Base-by-base conservation (phyloP, 106 monocot genomes). In the Dioscorea dumetorum region DNA sequence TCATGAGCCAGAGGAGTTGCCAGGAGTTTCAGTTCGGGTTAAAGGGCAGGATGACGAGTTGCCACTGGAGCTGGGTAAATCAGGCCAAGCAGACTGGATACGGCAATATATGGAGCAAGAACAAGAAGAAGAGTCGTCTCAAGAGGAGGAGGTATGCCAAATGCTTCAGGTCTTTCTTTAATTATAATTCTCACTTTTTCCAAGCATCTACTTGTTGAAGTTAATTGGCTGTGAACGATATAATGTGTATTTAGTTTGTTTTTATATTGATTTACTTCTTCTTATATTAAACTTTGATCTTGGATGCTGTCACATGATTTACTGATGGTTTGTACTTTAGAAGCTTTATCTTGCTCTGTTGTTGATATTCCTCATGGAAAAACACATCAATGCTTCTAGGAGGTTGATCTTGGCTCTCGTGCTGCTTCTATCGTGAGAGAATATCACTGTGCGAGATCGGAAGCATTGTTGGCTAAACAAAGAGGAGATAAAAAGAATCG, bases 1-100 rank as follows among this genome's bases (percentile, higher is more conserved):
- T 57, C 82, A 77, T 48, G 24, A 60, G 20, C 68, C 77, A 41
- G 82, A 77, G 34, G 63, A 73, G 3, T 63, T 61, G 22, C 65
- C 67, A 63, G 59, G 61, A 60, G 48, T 73, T 23, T 66, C 78
- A 8, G 32, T 87, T 62, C 73, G 11, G 63, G 70, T 66, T 14
- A 92, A 83, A 75, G 71, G 63, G 54, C 49, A 77, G 17, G 24
- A 17, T 24, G 78, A 75, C 51, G 79, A 85, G 49, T 33, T 57
- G 18, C 80, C 79, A 32, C 28, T 87, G 34, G 92, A 93, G 79
- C 66, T 79, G 50, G 93, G 79, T 22, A 77, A 79, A 70, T 76
- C 84, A 17, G 82, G 87, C 12, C 90, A 93, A 60, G 82, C 87
- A 33, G 99, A 86, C 8, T 99, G 99, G 99, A 90, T 99, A 67